phyloP scores from a whole-genome alignment of 371 early-diverging fungal species.

The Saksenaea oblongispora region DNA sequence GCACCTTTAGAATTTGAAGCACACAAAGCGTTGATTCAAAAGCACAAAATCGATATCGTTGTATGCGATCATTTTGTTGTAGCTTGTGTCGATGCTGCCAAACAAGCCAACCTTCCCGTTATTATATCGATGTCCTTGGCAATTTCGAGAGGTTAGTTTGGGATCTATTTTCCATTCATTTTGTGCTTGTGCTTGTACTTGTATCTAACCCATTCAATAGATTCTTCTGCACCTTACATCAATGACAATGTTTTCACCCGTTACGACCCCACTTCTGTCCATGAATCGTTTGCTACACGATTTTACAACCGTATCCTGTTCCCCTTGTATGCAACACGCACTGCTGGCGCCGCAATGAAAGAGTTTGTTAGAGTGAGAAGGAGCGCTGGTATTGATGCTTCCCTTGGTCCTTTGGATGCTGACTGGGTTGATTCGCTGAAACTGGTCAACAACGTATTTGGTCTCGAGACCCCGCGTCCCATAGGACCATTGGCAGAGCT shows the following conservation, averaged over 20 bases:
- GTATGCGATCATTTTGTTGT: conserved; percentile 12
- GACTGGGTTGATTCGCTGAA: conserved; percentile 21
- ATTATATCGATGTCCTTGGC: conserved; percentile 2
- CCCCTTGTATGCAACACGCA: not conserved
- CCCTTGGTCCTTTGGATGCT: not conserved
- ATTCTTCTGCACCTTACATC: conserved; percentile 28
- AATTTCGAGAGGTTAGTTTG: not conserved
- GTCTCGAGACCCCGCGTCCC: conserved; percentile 32
- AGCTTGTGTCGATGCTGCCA: conserved; percentile 12
- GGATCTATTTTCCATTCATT: too few species aligned
- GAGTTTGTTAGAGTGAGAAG: not conserved
- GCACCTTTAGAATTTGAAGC: not conserved
- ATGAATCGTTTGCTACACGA: conserved; percentile 12
- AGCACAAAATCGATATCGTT: conserved; percentile 6
- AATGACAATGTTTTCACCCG: conserved; percentile 9
- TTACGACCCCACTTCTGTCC: conserved; percentile 13
- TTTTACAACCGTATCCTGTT: conserved; percentile 16
- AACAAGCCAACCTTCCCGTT: conserved; percentile 3
- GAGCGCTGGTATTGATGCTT: not conserved
- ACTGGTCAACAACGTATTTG: conserved; percentile 29
- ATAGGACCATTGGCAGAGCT: conserved; percentile 34
- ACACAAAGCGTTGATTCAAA: not conserved
- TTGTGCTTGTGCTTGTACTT: too few species aligned
- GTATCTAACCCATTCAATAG: conserved; percentile 8
- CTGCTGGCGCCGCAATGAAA: not conserved